phyloP scores from a whole-genome alignment of 768 basidiomycete genomes.

The Chalciporus sphaerocephalus region DNA sequence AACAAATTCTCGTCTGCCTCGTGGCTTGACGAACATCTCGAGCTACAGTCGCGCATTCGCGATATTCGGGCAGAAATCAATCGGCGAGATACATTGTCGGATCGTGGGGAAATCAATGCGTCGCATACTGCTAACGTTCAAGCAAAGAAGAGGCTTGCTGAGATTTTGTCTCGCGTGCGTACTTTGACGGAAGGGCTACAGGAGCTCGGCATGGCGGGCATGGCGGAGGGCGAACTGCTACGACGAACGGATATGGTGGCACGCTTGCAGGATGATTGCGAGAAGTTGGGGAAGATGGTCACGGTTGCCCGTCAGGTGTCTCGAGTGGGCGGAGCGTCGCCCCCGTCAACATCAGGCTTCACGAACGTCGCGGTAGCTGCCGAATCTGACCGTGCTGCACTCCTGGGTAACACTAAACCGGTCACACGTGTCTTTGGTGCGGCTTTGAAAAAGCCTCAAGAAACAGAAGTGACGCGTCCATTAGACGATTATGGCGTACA shows the following conservation, averaged over 20 bases:
- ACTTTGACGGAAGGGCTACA: slow-evolving; percentile 65
- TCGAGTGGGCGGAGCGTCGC: slow-evolving; percentile 29
- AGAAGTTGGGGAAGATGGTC: slow-evolving; percentile 81
- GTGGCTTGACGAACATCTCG: slow-evolving; percentile 88
- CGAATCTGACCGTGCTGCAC: slow-evolving; percentile 59
- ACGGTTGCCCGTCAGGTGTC: slow-evolving; percentile 62
- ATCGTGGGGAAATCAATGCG: slow-evolving; percentile 64
- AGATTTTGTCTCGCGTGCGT: slow-evolving; percentile 69
- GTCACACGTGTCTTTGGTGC: slow-evolving; percentile 79
- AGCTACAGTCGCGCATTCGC: slow-evolving; percentile 71
- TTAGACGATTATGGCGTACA: slow-evolving; percentile 80
- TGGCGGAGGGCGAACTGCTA: slow-evolving; percentile 90
- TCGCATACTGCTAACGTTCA: slow-evolving; percentile 79
- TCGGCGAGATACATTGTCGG: slow-evolving; percentile 79
- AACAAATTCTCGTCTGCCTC: slow-evolving; percentile 66
- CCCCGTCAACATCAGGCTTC: slow-evolving; percentile 28
- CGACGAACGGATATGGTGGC: slow-evolving; percentile 87
- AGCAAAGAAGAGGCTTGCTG: slow-evolving; percentile 82
- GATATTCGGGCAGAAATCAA: slow-evolving; percentile 83
- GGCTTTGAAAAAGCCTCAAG: slow-evolving; percentile 51
- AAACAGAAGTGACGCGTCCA: slow-evolving; percentile 83
- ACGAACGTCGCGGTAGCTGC: slow-evolving; percentile 35
- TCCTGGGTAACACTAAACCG: slow-evolving; percentile 51
- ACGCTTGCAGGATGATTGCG: slow-evolving; percentile 84
- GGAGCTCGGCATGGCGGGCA: slow-evolving; percentile 59